These are phyloP conservation scores for Marasmius fiardii DNA, from an alignment of 1,284 basidiomycete species.

Conservation along the genomic window DNA sequence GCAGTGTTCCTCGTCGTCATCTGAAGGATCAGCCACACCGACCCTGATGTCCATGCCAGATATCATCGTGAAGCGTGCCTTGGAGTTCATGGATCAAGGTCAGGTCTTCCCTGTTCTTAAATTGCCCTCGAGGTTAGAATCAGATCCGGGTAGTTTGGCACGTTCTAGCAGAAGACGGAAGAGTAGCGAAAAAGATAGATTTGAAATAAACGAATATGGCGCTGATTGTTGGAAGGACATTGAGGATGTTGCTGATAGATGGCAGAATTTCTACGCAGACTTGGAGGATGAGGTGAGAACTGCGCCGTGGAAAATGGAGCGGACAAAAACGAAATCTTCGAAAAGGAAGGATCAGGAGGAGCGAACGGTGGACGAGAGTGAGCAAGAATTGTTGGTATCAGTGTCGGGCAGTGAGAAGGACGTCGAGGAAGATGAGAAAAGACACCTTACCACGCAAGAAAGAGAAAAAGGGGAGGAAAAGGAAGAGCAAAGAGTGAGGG, in stretches of 20 bases:
- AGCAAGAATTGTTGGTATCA: conserved; percentile 19
- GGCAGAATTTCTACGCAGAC: conserved; percentile 10
- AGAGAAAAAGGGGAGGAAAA: conserved; percentile 24
- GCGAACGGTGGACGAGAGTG: conserved; percentile 23
- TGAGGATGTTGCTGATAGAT: conserved; percentile 9
- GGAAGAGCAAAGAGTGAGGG: conserved; percentile 25
- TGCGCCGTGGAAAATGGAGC: conserved; percentile 8
- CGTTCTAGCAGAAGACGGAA: background rate
- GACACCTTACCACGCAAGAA: conserved; percentile 18
- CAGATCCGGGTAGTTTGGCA: background rate
- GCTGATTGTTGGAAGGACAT: conserved; percentile 8
- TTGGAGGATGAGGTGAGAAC: conserved; percentile 11
- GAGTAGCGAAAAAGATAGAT: background rate
- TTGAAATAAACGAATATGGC: background rate
- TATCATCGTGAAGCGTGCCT: background rate
- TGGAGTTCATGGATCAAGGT: conserved; percentile 11
- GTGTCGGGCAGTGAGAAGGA: conserved; percentile 14
- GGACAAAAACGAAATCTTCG: background rate
- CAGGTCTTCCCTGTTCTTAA: conserved; percentile 9
- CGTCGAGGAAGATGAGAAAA: conserved; percentile 23
- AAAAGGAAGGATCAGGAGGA: conserved; percentile 17
- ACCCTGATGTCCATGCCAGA: background rate
- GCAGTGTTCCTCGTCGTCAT: background rate
- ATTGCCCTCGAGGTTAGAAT: background rate
- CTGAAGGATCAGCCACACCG: background rate